These are phyloP conservation scores for Amaranthus tricolor DNA, from an alignment of 179 eudicot species.

Conservation along the genomic window DNA sequence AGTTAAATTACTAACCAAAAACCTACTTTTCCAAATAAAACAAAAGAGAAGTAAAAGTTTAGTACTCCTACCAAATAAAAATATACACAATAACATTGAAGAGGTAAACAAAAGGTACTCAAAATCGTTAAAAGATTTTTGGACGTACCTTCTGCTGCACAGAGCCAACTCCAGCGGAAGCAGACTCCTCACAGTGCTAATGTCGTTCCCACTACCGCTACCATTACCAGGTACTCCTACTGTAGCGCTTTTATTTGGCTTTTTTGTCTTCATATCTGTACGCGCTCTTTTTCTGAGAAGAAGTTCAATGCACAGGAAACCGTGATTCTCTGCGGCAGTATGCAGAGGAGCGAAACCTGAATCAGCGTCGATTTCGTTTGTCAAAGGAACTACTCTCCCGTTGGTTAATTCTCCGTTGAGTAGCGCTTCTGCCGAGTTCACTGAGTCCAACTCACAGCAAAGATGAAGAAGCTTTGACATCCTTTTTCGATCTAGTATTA, in stretches of 20 bases:
- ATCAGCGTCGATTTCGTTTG: slow-evolving; percentile 27
- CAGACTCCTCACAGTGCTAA: slow-evolving; percentile 5
- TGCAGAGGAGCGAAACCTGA: slow-evolving; percentile 36
- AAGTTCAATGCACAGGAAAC: slow-evolving; percentile 32
- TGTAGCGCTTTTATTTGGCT: not conserved
- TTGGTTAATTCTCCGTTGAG: slow-evolving; percentile 32
- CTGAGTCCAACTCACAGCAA: slow-evolving; percentile 38
- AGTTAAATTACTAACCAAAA: slow-evolving; percentile 15
- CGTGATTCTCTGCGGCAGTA: slow-evolving; percentile 38
- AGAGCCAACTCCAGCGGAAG: slow-evolving; percentile 38
- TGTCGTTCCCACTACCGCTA: not conserved
- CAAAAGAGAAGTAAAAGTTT: not conserved
- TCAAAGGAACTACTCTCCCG: slow-evolving; percentile 10
- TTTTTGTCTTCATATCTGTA: slow-evolving; percentile 36
- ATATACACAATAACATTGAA: not conserved
- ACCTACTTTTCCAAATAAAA: not conserved
- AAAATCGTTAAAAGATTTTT: not conserved
- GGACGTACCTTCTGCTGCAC: slow-evolving; percentile 33
- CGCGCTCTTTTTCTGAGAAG: slow-evolving; percentile 34
- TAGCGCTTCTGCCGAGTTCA: slow-evolving; percentile 21
- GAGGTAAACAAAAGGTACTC: not conserved
- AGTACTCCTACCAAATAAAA: not conserved
- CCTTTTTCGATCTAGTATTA: slow-evolving; percentile 19
- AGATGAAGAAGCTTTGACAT: slow-evolving; percentile 30
- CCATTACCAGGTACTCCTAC: not conserved